Evolutionary conservation across 192 early-diverging fungal species (phyloP).

Genomic region (Thamnidium elegans): DNA sequence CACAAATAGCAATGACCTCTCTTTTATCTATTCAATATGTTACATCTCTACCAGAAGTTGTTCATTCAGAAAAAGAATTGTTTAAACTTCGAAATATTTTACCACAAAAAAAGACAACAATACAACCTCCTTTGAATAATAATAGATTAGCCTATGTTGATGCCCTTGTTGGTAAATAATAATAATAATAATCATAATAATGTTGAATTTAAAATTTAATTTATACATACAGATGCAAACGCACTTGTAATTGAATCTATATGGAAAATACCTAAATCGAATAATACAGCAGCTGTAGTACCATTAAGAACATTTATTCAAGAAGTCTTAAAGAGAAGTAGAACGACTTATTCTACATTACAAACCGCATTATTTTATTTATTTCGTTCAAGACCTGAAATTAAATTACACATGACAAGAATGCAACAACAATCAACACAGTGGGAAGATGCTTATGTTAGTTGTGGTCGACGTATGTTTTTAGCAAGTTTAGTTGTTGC

Average conservation of each 20-base stretch:
- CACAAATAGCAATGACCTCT: slow-evolving; percentile 6
- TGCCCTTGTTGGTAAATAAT: slow-evolving; percentile 29
- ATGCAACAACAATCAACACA: background rate
- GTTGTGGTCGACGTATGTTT: slow-evolving; percentile 81
- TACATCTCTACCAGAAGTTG: slow-evolving; percentile 1
- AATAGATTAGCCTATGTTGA: slow-evolving; percentile 32
- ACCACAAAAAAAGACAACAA: background rate
- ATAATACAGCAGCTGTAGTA: slow-evolving; percentile 38
- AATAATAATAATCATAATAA: background rate
- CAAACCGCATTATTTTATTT: slow-evolving; percentile 74
- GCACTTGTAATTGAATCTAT: slow-evolving; percentile 54
- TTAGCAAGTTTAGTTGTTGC: slow-evolving; percentile 82
- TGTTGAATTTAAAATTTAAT: background rate
- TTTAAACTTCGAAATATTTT: slow-evolving; percentile 7
- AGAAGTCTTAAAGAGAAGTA: slow-evolving; percentile 67
- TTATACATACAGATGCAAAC: slow-evolving; percentile 41
- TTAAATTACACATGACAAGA: slow-evolving; percentile 11
- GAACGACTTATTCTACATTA: slow-evolving; percentile 71
- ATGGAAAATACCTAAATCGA: slow-evolving; percentile 39
- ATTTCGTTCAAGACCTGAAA: slow-evolving; percentile 40
- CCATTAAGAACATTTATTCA: slow-evolving; percentile 65
- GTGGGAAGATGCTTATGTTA: slow-evolving; percentile 37
- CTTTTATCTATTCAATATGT: slow-evolving; percentile 4
- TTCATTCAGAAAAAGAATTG: slow-evolving; percentile 10
- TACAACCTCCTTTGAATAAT: background rate